Percentiles rank a stretch among this genome's conserved stretches.
Evolutionary conservation across 2,329 filamentous ascomycete genomes (phyloP).

Genomic region (Aureobasidium subglaciale): DNA sequence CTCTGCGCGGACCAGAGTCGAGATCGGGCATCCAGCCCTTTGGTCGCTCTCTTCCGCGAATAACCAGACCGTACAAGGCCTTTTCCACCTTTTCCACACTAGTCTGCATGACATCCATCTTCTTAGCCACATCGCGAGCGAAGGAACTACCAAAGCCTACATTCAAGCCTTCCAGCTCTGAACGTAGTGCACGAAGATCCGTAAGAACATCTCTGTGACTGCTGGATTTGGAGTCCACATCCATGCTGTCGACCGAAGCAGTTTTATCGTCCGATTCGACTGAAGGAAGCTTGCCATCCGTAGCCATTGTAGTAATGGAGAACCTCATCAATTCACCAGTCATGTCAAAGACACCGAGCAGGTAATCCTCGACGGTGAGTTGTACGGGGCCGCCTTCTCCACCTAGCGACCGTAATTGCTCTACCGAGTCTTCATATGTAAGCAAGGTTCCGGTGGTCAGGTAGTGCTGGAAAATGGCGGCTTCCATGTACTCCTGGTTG

Average conservation of each 20-base stretch:
- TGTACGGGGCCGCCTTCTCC: slow-evolving; percentile 44
- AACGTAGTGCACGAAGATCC: slow-evolving; percentile 73
- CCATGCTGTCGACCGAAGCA: slow-evolving; percentile 26
- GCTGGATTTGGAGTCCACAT: slow-evolving; percentile 24
- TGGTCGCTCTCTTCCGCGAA: slow-evolving; percentile 80
- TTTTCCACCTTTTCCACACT: slow-evolving; percentile 93
- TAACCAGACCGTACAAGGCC: slow-evolving; percentile 77
- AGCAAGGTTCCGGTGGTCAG: slow-evolving; percentile 70
- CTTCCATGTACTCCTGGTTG: slow-evolving; percentile 92
- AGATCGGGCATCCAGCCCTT: slow-evolving; percentile 88
- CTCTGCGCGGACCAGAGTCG: slow-evolving; percentile 33
- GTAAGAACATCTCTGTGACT: slow-evolving; percentile 57
- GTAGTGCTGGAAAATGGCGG: slow-evolving; percentile 82
- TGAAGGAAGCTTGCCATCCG: slow-evolving; percentile 53
- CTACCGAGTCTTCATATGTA: slow-evolving; percentile 52
- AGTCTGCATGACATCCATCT: slow-evolving; percentile 76
- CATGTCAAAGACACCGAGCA: slow-evolving; percentile 86
- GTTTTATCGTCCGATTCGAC: slow-evolving; percentile 30
- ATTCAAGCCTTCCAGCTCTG: slow-evolving; percentile 67
- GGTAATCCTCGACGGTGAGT: slow-evolving; percentile 75
- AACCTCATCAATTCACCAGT: slow-evolving; percentile 97
- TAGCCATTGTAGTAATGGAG: slow-evolving; percentile 79
- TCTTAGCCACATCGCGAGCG: slow-evolving; percentile 61
- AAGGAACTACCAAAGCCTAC: slow-evolving; percentile 46
- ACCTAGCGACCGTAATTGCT: slow-evolving; percentile 32